Base-by-base conservation (phyloP, 768 basidiomycete species). In the Psilocybe subaeruginosa region DNA sequence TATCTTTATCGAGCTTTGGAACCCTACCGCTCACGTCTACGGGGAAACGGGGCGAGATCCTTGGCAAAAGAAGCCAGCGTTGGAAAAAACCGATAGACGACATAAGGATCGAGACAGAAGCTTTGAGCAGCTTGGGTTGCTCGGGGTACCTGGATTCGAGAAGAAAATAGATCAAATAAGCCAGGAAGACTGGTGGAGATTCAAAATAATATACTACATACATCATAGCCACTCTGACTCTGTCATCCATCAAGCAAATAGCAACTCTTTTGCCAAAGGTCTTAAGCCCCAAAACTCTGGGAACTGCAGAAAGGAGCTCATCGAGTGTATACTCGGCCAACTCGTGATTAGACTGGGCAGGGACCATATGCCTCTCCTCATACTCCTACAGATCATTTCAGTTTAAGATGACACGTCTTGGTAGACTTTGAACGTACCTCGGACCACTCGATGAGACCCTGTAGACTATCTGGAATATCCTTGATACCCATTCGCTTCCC, bases 221-320 rank as follows among this genome's bases (percentile, higher is more conserved):
- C 82, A 82, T 77, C 81, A 84, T 82, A 6, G 80, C 78, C 12
- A 76, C 69, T n/a, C 82, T 72, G 0, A 80, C 76, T n/a, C 67
- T 64, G 8, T 83, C 80, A 5, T 82, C 80, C 35, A 85, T 59
- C 23, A 82, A 54, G 45, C 77, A 75, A 11, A 77, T 64, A 0
- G 72, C 64, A n/a, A 81, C 56, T 6, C 70, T 67, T 54, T 74
- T 60, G 2, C 64, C 71, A 61, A 83, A 76, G 0, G 63, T 47
- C 45, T 76, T 78, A 39, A 83, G 45, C 2, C 82, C 78, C 23
- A 82, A 70, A 0, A 63, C 58, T 8, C 72, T 57, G 0, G 82
- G 81, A 4, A 78, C 72, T 23, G 71, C 62, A 49, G 73, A 70
- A 0, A 83, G 68, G 1, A 84, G 68, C 54, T 83, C 80, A 9